A percentile compares a stretch with the other conserved stretches of the same genome.
These are phyloP conservation scores for Botryotinia convoluta DNA, from an alignment of 2,329 filamentous ascomycete genomes.

Conservation along the genomic window DNA sequence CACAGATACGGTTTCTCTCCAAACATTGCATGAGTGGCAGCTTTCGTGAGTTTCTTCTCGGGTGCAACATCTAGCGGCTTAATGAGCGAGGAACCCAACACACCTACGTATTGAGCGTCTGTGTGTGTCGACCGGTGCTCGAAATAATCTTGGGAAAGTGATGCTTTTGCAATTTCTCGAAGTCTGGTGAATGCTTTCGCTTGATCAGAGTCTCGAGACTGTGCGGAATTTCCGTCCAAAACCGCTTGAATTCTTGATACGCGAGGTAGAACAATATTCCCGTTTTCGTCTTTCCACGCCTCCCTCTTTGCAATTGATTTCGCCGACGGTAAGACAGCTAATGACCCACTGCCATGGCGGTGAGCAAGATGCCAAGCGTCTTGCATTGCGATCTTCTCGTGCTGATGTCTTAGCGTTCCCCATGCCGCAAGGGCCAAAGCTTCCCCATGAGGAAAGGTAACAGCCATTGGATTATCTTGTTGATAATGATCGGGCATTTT, in stretches of 20 bases:
- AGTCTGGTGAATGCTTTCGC: not conserved
- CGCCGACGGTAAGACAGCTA: not conserved
- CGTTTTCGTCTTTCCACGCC: not conserved
- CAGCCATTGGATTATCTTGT: not conserved
- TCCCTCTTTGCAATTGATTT: not conserved
- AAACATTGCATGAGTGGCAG: not conserved
- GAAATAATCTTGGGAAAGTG: not conserved
- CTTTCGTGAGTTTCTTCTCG: not conserved
- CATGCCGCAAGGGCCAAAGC: not conserved
- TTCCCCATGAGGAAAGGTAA: not conserved
- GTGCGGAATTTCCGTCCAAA: not conserved
- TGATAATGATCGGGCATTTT: not conserved
- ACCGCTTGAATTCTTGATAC: not conserved
- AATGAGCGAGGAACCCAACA: not conserved
- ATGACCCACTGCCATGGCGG: not conserved
- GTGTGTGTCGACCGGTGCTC: not conserved
- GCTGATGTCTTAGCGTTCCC: not conserved
- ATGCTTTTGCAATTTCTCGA: not conserved
- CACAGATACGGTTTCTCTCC: not conserved
- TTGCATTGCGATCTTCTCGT: not conserved
- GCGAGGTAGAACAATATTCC: not conserved
- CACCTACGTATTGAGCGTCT: not conserved
- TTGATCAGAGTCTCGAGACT: not conserved
- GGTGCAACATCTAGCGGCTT: not conserved
- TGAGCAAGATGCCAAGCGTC: not conserved